Evolutionary conservation across 2,329 filamentous ascomycete genomes (phyloP), one percentile per base, ranked within the genome.

Genomic region (Coniochaeta sp.): DNA sequence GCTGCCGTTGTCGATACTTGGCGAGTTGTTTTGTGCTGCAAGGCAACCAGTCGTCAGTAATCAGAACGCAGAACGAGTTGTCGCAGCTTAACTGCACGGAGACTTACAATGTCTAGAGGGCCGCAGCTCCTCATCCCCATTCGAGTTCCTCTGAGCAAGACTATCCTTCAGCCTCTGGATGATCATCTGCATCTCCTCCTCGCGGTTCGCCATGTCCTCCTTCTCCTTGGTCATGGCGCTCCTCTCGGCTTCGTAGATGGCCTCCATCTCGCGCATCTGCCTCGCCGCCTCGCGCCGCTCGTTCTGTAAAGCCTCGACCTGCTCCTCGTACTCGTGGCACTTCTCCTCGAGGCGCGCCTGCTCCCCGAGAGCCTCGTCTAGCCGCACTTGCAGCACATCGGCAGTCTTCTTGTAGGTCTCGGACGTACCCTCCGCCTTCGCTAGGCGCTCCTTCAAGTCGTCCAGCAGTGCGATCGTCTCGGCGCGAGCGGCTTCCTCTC

Each of bases 161-260:
- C 86, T 89, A 72, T 97, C 93, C 80, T 97, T 98, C 67, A 99
- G 79, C 60, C 93, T 83, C 76, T 96, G 91, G 69, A 98, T 95
- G 59, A 93, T 89, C 61, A 85, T 81, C 74, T 96, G 91, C 83
- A 98, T 87, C 73, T 96, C 92, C 70, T 96, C 92, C 71, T 97
- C 92, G 61, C 88, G 84, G 67, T 88, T 89, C 59, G 84, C 81
- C 74, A 93, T 89, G 67, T 96, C 91, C 65, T 97, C 93, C 77
- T 96, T 95, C 73, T 98, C 93, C 75, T 93, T 91, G 70, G 91
- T 86, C 76, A 93, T 89, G 59, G 90, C 86, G 69, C 88, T 90
- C 64, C 91, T 86, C 76, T 99, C 95, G 52, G 89, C 87, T 73
- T 98, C 93, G 73, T 96, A 96, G 65, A 96, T 93, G 64, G 88